Evolutionary conservation across 2,329 filamentous ascomycete species (phyloP), one percentile per base, ranked within the genome.

Genomic region (Chaetothyriales sp.): DNA sequence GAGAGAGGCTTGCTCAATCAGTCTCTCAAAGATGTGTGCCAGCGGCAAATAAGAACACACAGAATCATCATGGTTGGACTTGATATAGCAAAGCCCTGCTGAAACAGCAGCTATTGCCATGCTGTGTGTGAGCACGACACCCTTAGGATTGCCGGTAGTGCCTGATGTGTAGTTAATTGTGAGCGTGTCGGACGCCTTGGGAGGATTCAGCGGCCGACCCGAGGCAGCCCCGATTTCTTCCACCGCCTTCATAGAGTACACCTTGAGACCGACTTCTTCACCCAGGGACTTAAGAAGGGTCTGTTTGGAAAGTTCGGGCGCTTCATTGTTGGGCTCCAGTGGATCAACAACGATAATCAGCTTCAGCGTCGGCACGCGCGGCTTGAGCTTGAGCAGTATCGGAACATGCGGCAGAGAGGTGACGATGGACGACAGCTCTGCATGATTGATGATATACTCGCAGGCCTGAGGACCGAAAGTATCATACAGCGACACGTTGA

Each of bases 361-460:
- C 75, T 95, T 95, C 57, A 98, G 74, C 5, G 76, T 75, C 0
- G 90, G 89, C 54, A 90, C 71, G 49, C 83, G 77, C n/a, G 85
- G 75, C 60, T 81, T 81, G 59, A 95, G 73, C 73, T 89, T 89
- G 56, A 95, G 75, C 51, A 95, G 77, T 15, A 81, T 79, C 1
- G 88, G 82, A 50, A 95, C 82, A 64, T 95, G 89, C 44, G 81
- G 80, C 46, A 95, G 73, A 25, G 86, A 89, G 53, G 86, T 83
- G 56, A 85, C 81, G 43, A 97, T 80, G 62, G 82, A 86, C 53
- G 76, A 69, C 52, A 97, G 73, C 56, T 82, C 77, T 51, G 88
- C 81, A 67, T 97, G 90, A 69, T 94, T 94, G 72, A 97, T 85
- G 68, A 98, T 95, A 71, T 86, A 97, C 70, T 97, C 89, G 52